phyloP scores from a whole-genome alignment of 2,329 filamentous ascomycete genomes.

The Xylariaceae sp. region DNA sequence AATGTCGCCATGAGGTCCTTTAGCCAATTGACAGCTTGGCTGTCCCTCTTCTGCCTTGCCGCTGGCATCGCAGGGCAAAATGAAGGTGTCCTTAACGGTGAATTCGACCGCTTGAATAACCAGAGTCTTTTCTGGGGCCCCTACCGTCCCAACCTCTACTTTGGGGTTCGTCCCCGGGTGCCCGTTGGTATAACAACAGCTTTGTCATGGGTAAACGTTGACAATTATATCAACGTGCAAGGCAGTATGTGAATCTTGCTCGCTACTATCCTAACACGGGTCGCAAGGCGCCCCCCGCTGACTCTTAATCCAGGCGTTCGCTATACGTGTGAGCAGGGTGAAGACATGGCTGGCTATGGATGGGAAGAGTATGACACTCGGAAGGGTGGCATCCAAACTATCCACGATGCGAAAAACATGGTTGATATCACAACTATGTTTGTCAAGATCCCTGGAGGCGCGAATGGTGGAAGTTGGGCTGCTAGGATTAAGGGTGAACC shows the following conservation, averaged over 20 bases:
- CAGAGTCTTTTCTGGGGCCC: conserved; percentile 92
- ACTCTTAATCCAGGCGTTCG: conserved; percentile 61
- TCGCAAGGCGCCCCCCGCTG: not conserved
- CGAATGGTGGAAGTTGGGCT: conserved; percentile 86
- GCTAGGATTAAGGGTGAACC: conserved; percentile 79
- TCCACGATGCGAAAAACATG: conserved; percentile 83
- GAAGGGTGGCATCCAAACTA: conserved; percentile 79
- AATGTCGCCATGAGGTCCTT: conserved; percentile 31
- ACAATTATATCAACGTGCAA: conserved; percentile 72
- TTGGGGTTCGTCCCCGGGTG: conserved; percentile 78
- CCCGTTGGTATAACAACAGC: conserved; percentile 78
- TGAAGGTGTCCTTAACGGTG: conserved; percentile 40
- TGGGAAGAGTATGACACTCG: conserved; percentile 97
- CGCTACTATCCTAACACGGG: not conserved
- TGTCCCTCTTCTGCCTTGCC: conserved; percentile 29
- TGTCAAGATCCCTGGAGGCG: conserved; percentile 83
- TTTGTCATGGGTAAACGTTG: conserved; percentile 83
- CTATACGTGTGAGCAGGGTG: conserved; percentile 93
- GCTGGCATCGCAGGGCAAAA: conserved; percentile 30
- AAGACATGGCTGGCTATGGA: conserved; percentile 90
- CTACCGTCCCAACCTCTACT: conserved; percentile 91
- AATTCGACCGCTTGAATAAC: conserved; percentile 60
- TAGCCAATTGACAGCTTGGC: conserved; percentile 33
- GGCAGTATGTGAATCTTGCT: conserved; percentile 53
- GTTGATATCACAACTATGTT: conserved; percentile 92